These are phyloP conservation scores for Aquilaria yunnanensis DNA, from an alignment of 345 rosid species.

Conservation along the genomic window DNA sequence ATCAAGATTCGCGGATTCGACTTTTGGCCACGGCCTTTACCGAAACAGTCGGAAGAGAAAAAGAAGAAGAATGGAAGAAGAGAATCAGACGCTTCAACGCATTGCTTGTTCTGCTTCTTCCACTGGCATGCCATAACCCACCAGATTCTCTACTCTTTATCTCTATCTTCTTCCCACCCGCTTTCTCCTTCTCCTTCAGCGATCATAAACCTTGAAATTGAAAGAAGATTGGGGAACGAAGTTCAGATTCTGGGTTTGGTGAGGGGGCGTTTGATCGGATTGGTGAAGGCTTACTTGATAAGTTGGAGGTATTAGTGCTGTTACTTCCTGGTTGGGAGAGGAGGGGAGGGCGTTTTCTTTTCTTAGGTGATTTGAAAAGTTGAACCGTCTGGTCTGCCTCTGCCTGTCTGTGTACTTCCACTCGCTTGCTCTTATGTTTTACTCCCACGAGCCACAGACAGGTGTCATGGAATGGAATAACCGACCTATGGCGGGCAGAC, in stretches of 20 bases:
- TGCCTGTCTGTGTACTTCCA: background rate
- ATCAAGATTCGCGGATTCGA: slow-evolving; percentile 12
- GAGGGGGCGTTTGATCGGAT: background rate
- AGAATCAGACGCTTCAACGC: slow-evolving; percentile 12
- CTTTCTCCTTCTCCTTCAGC: slow-evolving; percentile 2
- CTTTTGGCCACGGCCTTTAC: slow-evolving; percentile 9
- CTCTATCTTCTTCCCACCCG: slow-evolving; percentile 1
- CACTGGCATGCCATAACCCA: slow-evolving; percentile 24
- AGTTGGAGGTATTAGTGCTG: background rate
- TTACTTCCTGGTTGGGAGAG: too few relatives aligned
- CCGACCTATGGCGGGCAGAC: too few relatives aligned
- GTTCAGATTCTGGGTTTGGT: background rate
- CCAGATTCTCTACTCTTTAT: slow-evolving; percentile 19
- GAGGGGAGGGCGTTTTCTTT: too few relatives aligned
- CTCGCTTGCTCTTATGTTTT: background rate
- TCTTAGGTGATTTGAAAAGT: too few relatives aligned
- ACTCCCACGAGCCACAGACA: background rate
- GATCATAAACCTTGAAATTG: slow-evolving; percentile 5
- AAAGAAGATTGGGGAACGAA: background rate
- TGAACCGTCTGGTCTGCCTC: too few relatives aligned
- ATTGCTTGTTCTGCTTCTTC: slow-evolving; percentile 19
- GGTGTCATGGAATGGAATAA: too few relatives aligned
- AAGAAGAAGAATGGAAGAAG: background rate
- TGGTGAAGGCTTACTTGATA: slow-evolving; percentile 6
- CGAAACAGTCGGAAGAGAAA: background rate